These are phyloP conservation scores for Hippophae gyantsensis DNA, from an alignment of 306 rosid genomes.

Conservation along the genomic window DNA sequence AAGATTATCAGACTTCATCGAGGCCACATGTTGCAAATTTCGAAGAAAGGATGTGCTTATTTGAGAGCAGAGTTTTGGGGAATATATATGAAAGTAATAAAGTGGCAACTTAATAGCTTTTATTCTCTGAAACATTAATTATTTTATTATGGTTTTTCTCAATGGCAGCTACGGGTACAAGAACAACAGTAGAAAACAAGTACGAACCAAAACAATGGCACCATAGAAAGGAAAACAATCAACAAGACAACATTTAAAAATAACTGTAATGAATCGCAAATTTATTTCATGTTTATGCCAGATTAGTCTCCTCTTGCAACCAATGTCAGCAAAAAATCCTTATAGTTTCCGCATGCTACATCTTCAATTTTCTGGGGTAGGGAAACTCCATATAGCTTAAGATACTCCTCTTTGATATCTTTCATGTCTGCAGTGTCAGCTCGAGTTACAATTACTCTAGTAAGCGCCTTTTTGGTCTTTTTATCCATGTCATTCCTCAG, in stretches of 20 bases:
- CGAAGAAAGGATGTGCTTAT: neutral
- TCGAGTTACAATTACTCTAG: conserved; percentile 76
- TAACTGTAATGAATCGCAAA: neutral
- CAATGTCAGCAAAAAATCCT: conserved; percentile 75
- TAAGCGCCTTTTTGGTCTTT: conserved; percentile 47
- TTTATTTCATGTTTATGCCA: neutral
- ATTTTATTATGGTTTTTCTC: conserved; percentile 11
- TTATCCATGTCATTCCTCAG: conserved; percentile 50
- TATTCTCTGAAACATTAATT: neutral
- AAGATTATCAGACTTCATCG: no score
- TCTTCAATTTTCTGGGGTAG: conserved; percentile 49
- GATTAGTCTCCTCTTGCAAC: conserved; percentile 41
- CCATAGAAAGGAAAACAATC: neutral
- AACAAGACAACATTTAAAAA: no score
- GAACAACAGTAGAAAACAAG: conserved; percentile 5
- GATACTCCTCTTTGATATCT: conserved; percentile 47
- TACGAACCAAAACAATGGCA: conserved; percentile 10
- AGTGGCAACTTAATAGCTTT: neutral
- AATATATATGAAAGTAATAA: conserved; percentile 2
- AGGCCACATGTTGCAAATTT: neutral
- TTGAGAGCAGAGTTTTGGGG: conserved; percentile 3
- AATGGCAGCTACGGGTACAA: neutral
- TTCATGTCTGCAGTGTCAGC: conserved; percentile 59
- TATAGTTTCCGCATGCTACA: conserved; percentile 57
- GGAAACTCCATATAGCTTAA: conserved; percentile 39